Base-by-base conservation (phyloP, 2,329 filamentous ascomycete species). In the Trichophyton equinum region DNA sequence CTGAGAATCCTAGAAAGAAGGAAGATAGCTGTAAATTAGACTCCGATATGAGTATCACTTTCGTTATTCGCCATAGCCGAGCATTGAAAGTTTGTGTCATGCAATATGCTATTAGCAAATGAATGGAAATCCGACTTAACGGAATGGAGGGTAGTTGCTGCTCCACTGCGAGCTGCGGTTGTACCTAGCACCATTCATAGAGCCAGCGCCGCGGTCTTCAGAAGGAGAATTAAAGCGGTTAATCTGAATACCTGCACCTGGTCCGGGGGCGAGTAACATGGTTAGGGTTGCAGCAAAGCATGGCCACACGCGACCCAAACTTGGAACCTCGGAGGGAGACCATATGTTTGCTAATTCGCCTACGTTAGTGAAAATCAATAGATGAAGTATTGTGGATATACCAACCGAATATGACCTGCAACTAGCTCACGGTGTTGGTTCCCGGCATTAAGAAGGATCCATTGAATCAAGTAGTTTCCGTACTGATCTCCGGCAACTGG, bases 241-340 rank as follows among this genome's bases (percentile, higher is more conserved):
- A 60, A 88, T 80, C 62, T 84, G 79, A 63, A 86, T 81, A 20
- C 89, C 88, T 66, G 85, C 82, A 33, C 89, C 88, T 65, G 91
- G 90, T 47, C 91, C 92, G 63, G 92, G 92, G 91, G 60, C 91
- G 89, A 67, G 91, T 96, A 59, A 88, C 83, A 67, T 91, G 85
- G 56, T 89, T 90, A 42, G 91, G 92, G 74, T 97, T 97, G 76
- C 90, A 95, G 78, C 95, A 99, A 60, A 99, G 87, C 92, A 99
- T 97, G 36, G 94, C 94, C 64, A 99, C 94, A 62, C 94, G 89
- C 62, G 94, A 99, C 63, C 94, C 94, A 73, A 97, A 99, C 75
- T 99, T 99, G 70, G 94, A 97, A 61, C 94, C 94, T 63, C 94
- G 89, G 57, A 99, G 87, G 61, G 94, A 99, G 7, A 99, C 94